Evolutionary conservation across 2,329 filamentous ascomycete species (phyloP).

Genomic region (Mycogone perniciosa): DNA sequence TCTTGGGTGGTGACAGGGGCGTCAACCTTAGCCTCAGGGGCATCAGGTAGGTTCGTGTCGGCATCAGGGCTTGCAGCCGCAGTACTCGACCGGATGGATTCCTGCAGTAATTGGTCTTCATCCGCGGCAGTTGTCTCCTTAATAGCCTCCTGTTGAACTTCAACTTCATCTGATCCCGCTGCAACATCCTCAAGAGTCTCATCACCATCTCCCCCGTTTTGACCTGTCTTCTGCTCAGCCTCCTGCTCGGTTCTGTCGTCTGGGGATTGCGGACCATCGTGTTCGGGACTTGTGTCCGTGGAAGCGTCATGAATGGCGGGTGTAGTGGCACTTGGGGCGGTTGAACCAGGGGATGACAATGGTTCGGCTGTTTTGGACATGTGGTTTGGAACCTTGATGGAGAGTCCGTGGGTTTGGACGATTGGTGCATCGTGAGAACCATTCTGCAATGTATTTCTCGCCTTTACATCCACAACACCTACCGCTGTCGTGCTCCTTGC

Average conservation of each 20-base stretch:
- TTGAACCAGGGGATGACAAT: conserved; percentile 56
- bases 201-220: conserved; percentile 19
- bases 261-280: conserved; percentile 54
- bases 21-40: conserved; percentile 3
- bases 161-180: background rate
- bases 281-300: conserved; percentile 67
- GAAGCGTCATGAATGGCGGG: conserved; percentile 62
- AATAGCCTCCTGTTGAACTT: conserved; percentile 3
- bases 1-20: conserved; percentile 6
- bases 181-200: conserved; percentile 3
- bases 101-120: conserved; percentile 40
- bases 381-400: conserved; percentile 25
- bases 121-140: conserved; percentile 22
- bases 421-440: background rate
- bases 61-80: conserved; percentile 15
- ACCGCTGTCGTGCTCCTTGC: background rate
- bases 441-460: background rate
- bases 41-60: conserved; percentile 4
- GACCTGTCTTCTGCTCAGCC: conserved; percentile 33
- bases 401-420: conserved; percentile 14
- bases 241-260: conserved; percentile 24
- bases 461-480: background rate
- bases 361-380: conserved; percentile 34
- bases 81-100: conserved; percentile 30
- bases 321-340: conserved; percentile 66